Evolutionary conservation across 257 asterid genomes (phyloP).

Genomic region (Scutellaria galericulata): DNA sequence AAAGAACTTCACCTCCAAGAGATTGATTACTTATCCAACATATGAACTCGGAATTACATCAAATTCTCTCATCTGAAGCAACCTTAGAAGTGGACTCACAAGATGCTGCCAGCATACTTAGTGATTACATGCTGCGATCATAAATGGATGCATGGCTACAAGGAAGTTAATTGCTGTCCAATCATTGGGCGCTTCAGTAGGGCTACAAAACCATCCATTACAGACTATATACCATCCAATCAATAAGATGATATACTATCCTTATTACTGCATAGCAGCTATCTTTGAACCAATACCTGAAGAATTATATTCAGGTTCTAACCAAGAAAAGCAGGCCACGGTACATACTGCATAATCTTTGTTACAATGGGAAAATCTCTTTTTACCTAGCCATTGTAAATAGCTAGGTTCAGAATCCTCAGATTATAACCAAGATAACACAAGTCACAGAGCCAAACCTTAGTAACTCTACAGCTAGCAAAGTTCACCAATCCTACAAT

Average conservation of each 20-base stretch:
- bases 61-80: constrained; percentile 13
- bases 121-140: no score
- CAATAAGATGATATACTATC: constrained; percentile 3
- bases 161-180: constrained; percentile 3
- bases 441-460: background rate
- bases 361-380: background rate
- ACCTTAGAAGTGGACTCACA: background rate
- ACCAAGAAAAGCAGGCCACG: constrained; percentile 1
- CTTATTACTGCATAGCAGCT: background rate
- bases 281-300: background rate
- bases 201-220: background rate
- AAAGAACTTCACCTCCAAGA: background rate
- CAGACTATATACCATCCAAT: no score
- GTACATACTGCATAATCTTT: background rate
- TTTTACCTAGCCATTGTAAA: background rate
- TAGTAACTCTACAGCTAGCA: no score
- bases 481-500: background rate
- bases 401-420: background rate
- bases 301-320: no score
- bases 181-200: background rate
- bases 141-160: background rate
- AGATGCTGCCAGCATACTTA: background rate
- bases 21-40: constrained; percentile 4
- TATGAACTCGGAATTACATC: background rate
- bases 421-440: background rate